Evolutionary conservation across 352 stramenopile species (phyloP), one percentile per base, ranked within the genome.

Genomic region (Phytophthora cryptogea): DNA sequence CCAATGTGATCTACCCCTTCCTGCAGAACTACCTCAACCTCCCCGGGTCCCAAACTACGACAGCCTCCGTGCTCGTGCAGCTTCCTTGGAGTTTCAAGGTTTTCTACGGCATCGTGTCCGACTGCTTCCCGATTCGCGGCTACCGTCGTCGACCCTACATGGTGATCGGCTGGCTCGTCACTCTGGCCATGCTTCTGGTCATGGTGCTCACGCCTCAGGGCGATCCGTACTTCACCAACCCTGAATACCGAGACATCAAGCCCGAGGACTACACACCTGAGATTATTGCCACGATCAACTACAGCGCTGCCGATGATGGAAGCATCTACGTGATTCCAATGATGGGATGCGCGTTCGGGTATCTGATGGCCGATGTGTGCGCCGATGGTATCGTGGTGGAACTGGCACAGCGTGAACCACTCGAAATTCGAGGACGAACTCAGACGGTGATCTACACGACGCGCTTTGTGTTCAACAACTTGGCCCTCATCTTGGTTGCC

Each of bases 31-130:
- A 86, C 58, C 68, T 86, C 52, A 88, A 84, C 51, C 74, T 83
- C 32, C 61, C 70, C 0, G 78, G 72, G 4, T 71, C 74, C 16
- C 63, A 76, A 33, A 78, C 73, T 0, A 75, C 78, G 2, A 71
- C 78, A 7, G 77, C 73, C 1, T 37, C 54, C 8, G 72, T 74
- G 11, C 64, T 86, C 3, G 70, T 89, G 9, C 65, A 75, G 20
- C 36, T 89, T 1, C 75, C 72, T 0, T 89, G 77, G 75, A 84
- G 70, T 40, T 86, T 89, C 41, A 89, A 89, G 59, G 68, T 86
- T 7, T 81, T 87, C 46, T 70, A 83, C 45, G 76, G 76, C 23
- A 79, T 90, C n/a, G 16, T 90, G 5, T 80, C 75, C 1, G 80
- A 89, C 54, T 82, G 72, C 44, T 82, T 86, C 33, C 80, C 80